Percentiles rank a stretch among this genome's conserved stretches.
Evolutionary conservation across 352 stramenopile species (phyloP).

Genomic region (Pythium brachiatum): DNA sequence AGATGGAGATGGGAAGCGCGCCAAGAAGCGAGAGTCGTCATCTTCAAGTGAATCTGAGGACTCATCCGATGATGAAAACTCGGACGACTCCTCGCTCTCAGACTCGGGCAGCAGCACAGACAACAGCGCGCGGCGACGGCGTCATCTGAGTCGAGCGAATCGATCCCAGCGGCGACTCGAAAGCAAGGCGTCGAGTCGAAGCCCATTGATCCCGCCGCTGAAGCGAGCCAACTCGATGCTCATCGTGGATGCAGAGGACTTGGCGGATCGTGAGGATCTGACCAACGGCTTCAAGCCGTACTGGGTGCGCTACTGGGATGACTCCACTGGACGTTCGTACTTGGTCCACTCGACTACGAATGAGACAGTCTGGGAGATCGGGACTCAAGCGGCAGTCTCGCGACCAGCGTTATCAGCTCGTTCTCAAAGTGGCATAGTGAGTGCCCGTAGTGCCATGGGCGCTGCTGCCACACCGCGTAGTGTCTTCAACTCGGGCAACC

Average conservation of each 20-base stretch:
- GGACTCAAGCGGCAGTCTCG: neutral
- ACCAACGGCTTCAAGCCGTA: conserved; percentile 5
- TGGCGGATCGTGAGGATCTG: conserved; percentile 9
- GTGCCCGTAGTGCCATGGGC: neutral
- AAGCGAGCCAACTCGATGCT: conserved; percentile 22
- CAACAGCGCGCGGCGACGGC: conserved; percentile 1
- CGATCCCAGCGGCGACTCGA: neutral
- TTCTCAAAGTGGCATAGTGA: neutral
- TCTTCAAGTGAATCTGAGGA: conserved; percentile 15
- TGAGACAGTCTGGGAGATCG: conserved; percentile 73
- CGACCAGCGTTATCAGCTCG: neutral
- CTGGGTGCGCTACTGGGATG: conserved; percentile 70
- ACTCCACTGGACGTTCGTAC: conserved; percentile 45
- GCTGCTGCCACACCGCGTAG: neutral
- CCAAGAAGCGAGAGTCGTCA: conserved; percentile 11
- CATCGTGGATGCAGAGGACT: conserved; percentile 21
- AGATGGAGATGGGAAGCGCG: conserved; percentile 2
- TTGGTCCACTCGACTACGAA: conserved; percentile 68
- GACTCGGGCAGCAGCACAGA: conserved; percentile 1
- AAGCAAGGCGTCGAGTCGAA: conserved; percentile 14
- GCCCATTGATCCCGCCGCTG: conserved; percentile 8
- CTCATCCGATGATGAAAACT: conserved; percentile 22
- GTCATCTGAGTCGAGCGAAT: neutral
- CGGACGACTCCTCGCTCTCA: conserved; percentile 32
- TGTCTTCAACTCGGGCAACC: neutral